These are phyloP conservation scores for Tolypocladium sp. DNA, from an alignment of 2,329 filamentous ascomycete species.

Conservation along the genomic window DNA sequence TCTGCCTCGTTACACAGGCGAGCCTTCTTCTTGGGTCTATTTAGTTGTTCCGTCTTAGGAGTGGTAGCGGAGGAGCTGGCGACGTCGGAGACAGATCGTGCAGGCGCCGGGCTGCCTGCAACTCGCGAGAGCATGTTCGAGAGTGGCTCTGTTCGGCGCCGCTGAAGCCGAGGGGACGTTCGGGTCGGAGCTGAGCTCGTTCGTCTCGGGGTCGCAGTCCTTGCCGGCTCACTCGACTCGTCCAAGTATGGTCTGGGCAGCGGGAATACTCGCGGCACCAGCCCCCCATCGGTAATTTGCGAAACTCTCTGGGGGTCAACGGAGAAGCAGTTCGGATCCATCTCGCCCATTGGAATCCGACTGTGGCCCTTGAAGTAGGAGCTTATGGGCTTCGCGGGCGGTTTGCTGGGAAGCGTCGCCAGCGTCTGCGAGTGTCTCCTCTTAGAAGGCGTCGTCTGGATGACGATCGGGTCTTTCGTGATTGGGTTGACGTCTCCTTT, in stretches of 20 bases:
- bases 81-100: slow-evolving; percentile 6
- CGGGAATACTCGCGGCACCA: slow-evolving; percentile 47
- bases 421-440: slow-evolving; percentile 29
- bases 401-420: slow-evolving; percentile 11
- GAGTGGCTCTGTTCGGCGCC: slow-evolving; percentile 44
- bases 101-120: slow-evolving; percentile 9
- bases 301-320: slow-evolving; percentile 39
- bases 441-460: slow-evolving; percentile 31
- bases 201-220: slow-evolving; percentile 4
- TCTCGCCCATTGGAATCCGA: slow-evolving; percentile 50
- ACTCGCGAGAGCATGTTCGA: slow-evolving; percentile 29
- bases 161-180: slow-evolving; percentile 30
- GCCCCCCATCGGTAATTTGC: slow-evolving; percentile 38
- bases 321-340: slow-evolving; percentile 53
- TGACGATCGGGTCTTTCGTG: slow-evolving; percentile 60
- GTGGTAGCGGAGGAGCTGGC: slow-evolving; percentile 4
- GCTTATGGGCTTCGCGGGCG: slow-evolving; percentile 39
- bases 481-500: slow-evolving; percentile 80
- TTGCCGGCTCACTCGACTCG: slow-evolving; percentile 14
- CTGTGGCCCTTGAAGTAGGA: slow-evolving; percentile 42
- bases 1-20: slow-evolving; percentile 40
- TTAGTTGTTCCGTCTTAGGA: slow-evolving; percentile 12
- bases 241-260: slow-evolving; percentile 49
- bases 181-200: slow-evolving; percentile 11
- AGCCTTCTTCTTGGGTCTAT: slow-evolving; percentile 46